Evolutionary conservation across 306 rosid species (phyloP).

Genomic region (apple (Malus domestica)): DNA sequence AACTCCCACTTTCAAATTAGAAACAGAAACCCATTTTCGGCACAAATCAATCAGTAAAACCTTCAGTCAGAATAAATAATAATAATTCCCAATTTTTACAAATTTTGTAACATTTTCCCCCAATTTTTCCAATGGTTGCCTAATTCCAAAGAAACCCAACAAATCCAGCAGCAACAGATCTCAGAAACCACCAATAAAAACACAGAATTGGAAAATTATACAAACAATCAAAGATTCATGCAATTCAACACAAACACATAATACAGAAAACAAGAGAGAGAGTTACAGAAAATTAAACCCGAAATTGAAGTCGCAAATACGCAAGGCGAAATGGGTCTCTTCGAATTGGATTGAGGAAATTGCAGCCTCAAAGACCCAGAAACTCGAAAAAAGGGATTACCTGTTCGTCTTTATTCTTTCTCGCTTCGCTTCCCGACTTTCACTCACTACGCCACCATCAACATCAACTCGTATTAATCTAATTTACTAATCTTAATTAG

Average conservation of each 20-base stretch:
- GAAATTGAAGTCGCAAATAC: neutral
- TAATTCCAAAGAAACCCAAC: neutral
- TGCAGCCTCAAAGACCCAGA: neutral
- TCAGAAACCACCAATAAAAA: neutral
- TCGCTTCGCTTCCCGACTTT: neutral
- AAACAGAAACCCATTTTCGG: neutral
- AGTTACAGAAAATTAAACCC: neutral
- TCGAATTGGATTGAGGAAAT: neutral
- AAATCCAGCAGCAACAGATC: neutral
- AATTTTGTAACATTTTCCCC: neutral
- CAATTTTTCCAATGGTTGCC: neutral
- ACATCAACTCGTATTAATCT: neutral
- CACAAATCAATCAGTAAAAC: neutral
- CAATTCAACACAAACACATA: neutral
- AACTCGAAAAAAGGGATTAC: neutral
- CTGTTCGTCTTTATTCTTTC: neutral
- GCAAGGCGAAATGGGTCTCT: neutral
- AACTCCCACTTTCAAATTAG: neutral
- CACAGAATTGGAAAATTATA: neutral
- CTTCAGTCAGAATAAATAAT: neutral
- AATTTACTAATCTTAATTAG: neutral
- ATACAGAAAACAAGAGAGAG: neutral
- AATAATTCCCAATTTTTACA: neutral
- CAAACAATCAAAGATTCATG: neutral
- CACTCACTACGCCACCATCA: neutral